These are phyloP conservation scores for Graphiopsis chlorocephala DNA, from an alignment of 2,329 filamentous ascomycete genomes.

Conservation along the genomic window DNA sequence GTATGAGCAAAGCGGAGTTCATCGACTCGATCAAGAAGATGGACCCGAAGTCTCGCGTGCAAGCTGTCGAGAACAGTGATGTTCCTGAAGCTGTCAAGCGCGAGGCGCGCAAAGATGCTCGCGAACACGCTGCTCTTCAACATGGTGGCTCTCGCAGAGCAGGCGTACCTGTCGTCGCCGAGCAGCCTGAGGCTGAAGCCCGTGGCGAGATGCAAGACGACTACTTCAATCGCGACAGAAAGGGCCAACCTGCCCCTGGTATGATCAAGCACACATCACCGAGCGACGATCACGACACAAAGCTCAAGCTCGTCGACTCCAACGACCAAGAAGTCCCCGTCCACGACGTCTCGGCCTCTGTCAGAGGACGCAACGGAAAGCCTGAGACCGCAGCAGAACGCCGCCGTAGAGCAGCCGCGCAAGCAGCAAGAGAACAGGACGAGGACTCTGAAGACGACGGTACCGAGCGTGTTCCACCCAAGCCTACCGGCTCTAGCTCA, in stretches of 20 bases:
- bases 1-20: conserved; percentile 80
- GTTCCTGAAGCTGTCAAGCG: conserved; percentile 48
- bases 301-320: conserved; percentile 45
- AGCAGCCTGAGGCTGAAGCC: conserved; percentile 22
- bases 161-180: conserved; percentile 24
- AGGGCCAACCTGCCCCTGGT: background rate
- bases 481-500: background rate
- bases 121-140: conserved; percentile 27
- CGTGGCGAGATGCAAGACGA: background rate
- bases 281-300: conserved; percentile 34
- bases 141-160: conserved; percentile 13
- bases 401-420: conserved; percentile 37
- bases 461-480: conserved; percentile 37
- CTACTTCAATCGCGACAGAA: conserved; percentile 1
- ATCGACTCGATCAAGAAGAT: conserved; percentile 70
- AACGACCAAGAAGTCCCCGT: conserved; percentile 47
- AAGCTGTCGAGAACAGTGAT: conserved; percentile 47
- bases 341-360: conserved; percentile 41
- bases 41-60: conserved; percentile 62
- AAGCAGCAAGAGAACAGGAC: conserved; percentile 20
- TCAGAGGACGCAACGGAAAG: conserved; percentile 20
- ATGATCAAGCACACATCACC: background rate
- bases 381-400: conserved; percentile 42
- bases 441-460: conserved; percentile 41
- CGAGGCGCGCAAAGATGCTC: conserved; percentile 44